phyloP scores from a whole-genome alignment of 78 protist genomes.

The Creolimax fragrantissima region DNA sequence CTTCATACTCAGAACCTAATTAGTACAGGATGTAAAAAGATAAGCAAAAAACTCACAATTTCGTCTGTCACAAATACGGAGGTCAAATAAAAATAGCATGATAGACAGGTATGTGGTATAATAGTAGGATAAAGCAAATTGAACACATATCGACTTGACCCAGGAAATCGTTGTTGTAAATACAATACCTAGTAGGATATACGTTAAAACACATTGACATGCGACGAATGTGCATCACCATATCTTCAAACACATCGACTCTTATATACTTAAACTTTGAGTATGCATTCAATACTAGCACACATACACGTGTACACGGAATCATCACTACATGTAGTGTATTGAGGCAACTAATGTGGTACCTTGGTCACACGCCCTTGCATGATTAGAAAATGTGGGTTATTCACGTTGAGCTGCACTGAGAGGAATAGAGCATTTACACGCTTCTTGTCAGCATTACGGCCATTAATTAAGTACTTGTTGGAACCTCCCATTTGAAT shows the following conservation, averaged over 20 bases:
- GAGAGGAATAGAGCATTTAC: constrained; percentile 93
- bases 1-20: constrained; percentile 91
- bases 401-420: constrained; percentile 96
- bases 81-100: not conserved
- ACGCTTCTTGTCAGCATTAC: constrained; percentile 31
- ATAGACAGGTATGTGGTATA: too few species aligned
- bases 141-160: too few species aligned
- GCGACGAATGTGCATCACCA: too few species aligned
- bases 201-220: too few species aligned
- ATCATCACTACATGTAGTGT: too few species aligned
- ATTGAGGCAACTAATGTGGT: not conserved
- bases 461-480: constrained; percentile 91
- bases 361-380: constrained; percentile 96
- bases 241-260: too few species aligned
- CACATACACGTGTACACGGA: too few species aligned
- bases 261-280: too few species aligned
- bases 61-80: not conserved
- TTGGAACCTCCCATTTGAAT: constrained; percentile 86
- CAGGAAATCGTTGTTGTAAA: too few species aligned
- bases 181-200: too few species aligned
- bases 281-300: too few species aligned
- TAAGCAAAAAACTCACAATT: not conserved
- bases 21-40: not conserved
- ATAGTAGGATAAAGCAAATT: too few species aligned
- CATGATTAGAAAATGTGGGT: constrained; percentile 99